Evolutionary conservation across 108 stramenopile genomes (phyloP), one percentile per base, ranked within the genome.

Genomic region (Poteriospumella lacustris): DNA sequence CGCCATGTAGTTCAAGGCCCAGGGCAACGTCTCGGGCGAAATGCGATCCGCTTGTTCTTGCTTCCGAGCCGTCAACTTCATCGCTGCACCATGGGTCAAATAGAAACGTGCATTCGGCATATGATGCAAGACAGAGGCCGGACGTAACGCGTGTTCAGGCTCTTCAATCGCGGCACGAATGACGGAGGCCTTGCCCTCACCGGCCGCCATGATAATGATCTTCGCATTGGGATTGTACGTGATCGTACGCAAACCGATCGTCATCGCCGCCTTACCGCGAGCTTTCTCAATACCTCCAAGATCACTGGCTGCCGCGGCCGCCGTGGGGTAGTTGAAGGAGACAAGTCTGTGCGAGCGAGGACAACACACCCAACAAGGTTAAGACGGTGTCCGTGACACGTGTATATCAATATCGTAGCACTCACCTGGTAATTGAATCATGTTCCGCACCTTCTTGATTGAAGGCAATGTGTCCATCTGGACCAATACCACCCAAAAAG

Each of bases 381-480:
- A 9, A 52, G 47, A 52, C 15, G 15, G 19, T 52, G 9, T 9
- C 19, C 47, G 19, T 19, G 19, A 52, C 19, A 19, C 9, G 19
- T 9, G 36, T 64, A 64, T 34, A 24, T 12, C 29, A 64, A 31
- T 5, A 64, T n/a, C n/a, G n/a, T n/a, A n/a, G n/a, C 3, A 64
- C 31, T 31, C 31, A 64, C 60, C 85, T 60, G 15, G 85, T 86
- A 9, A 5, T 43, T 3, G 64, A 68, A 28, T 39, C 41, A 33
- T 78, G 70, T 0, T 79, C 82, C n/a, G 60, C 43, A 0, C 85
- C 85, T 0, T 78, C 79, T 43, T 83, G 79, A 69, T 84, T 84
- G 80, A 86, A 86, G 2, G 83, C 85, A 33, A 86, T 86, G 83
- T 86, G 85, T 9, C 85, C 85, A 69, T 83, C 83, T 0, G 80